Base-by-base conservation (phyloP, 495 filamentous ascomycete species). In the Neurospora pannonica region DNA sequence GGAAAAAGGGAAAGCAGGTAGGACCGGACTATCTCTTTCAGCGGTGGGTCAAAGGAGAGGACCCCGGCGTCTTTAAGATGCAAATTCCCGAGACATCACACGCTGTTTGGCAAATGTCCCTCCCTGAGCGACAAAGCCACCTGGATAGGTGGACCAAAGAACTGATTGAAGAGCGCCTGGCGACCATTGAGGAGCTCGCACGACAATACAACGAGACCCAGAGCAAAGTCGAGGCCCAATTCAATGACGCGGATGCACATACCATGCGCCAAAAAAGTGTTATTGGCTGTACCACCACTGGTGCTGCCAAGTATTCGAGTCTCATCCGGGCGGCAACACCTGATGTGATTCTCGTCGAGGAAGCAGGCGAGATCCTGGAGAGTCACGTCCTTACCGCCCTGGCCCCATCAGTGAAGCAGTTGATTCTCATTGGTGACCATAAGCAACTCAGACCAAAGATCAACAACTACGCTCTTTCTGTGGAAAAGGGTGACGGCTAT, bases 291-390 rank as follows among this genome's bases (percentile, higher is more conserved):
- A 95, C 92, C 1, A 95, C 93, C 1, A 94, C 90, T 0, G 91
- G 82, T 4, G 92, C 92, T 0, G 92, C 93, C 4, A 93, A 87
- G 78, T 87, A 91, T 74, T 75, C 82, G 4, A 76, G 85, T 9
- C 83, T 88, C 38, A 79, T 95, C 9, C 83, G 84, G 60, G 80
- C 80, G 5, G 86, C 87, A 5, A 72, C 71, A 1, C 88, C 89
- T 0, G 87, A 87, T 21, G 83, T 91, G 7, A 77, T 93, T 34
- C 76, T 95, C 0, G 87, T 94, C 0, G 93, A 96, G 78, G 93
- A 96, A 76, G 92, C 92, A 4, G 92, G 93, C 8, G 93, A 96
- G 76, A 92, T 94, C 34, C 79, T 94, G 2, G 93, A 96, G 77
- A 87, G 85, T 31, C 84, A 95, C 76, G 84, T 94, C 39, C 79